Conservation (phyloP, 164 flowering plant genomes). For the Magnolia sinica region DNA sequence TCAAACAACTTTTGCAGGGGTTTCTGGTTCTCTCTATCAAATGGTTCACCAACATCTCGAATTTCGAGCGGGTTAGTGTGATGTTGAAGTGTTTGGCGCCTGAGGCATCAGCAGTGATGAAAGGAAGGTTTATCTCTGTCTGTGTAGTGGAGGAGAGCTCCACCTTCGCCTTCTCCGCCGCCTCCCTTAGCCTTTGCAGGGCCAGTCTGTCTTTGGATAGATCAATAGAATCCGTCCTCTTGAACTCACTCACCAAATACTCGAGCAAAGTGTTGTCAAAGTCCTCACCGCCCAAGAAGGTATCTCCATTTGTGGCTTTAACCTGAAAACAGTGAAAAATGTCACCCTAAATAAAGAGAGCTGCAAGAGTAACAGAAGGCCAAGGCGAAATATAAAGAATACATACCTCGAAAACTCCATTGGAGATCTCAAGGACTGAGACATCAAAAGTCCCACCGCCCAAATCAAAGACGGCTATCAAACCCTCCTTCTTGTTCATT, state of each 20-base stretch:
- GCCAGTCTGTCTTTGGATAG: conserved; percentile 34
- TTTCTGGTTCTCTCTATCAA: conserved; percentile 32
- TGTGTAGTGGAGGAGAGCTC: conserved; percentile 40
- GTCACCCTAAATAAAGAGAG: background rate
- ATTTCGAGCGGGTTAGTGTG: conserved; percentile 34
- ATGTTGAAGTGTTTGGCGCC: conserved; percentile 39
- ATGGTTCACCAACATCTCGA: conserved; percentile 27
- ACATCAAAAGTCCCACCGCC: conserved; percentile 53
- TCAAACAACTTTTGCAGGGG: conserved; percentile 35
- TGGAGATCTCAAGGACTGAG: conserved; percentile 35
- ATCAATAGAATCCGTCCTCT: conserved; percentile 28
- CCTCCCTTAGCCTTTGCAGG: conserved; percentile 34
- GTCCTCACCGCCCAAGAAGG: conserved; percentile 45
- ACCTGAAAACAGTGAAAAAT: conserved; percentile 15
- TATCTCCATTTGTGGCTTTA: conserved; percentile 42
- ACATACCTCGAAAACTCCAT: conserved; percentile 38
- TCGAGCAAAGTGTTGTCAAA: conserved; percentile 35
- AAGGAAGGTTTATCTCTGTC: conserved; percentile 40
- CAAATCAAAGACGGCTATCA: conserved; percentile 39
- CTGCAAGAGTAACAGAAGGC: background rate
- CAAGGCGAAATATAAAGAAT: background rate
- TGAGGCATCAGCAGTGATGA: conserved; percentile 40
- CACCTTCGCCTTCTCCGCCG: conserved; percentile 42
- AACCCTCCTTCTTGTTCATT: conserved; percentile 33
- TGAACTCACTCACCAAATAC: conserved; percentile 32